These are phyloP conservation scores for Phyllosticta ampelicida DNA, from an alignment of 2,329 filamentous ascomycete genomes.

Conservation along the genomic window DNA sequence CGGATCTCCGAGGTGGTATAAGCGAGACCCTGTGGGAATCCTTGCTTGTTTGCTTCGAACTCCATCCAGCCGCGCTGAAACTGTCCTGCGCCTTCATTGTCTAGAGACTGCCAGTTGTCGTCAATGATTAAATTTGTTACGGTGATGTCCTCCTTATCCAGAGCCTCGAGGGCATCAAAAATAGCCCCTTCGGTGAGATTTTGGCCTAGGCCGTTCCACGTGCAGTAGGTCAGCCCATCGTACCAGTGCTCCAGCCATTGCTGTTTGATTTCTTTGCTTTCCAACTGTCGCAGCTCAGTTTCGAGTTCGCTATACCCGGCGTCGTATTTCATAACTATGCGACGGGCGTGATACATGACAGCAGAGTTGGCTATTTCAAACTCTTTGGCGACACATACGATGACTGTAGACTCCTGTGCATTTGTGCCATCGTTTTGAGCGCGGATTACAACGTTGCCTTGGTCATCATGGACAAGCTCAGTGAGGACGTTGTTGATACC, in stretches of 20 bases:
- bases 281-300: constrained; percentile 37
- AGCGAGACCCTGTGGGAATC: constrained; percentile 73
- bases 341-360: constrained; percentile 78
- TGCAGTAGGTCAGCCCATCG: constrained; percentile 88
- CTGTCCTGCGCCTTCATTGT: constrained; percentile 40
- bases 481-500: constrained; percentile 61
- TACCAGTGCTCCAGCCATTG: constrained; percentile 82
- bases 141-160: constrained; percentile 62
- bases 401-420: constrained; percentile 47
- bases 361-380: constrained; percentile 70
- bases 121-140: constrained; percentile 86
- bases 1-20: constrained; percentile 60
- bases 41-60: constrained; percentile 73
- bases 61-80: constrained; percentile 40
- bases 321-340: constrained; percentile 43
- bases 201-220: constrained; percentile 89
- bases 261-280: constrained; percentile 40
- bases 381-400: constrained; percentile 60
- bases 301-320: constrained; percentile 33
- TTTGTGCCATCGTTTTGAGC: constrained; percentile 59
- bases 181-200: constrained; percentile 72
- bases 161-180: constrained; percentile 57
- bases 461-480: constrained; percentile 52
- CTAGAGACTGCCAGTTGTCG: constrained; percentile 85
- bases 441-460: constrained; percentile 58